Evolutionary conservation across 306 rosid species (phyloP).

Genomic region (Gynostemma pentaphyllum): DNA sequence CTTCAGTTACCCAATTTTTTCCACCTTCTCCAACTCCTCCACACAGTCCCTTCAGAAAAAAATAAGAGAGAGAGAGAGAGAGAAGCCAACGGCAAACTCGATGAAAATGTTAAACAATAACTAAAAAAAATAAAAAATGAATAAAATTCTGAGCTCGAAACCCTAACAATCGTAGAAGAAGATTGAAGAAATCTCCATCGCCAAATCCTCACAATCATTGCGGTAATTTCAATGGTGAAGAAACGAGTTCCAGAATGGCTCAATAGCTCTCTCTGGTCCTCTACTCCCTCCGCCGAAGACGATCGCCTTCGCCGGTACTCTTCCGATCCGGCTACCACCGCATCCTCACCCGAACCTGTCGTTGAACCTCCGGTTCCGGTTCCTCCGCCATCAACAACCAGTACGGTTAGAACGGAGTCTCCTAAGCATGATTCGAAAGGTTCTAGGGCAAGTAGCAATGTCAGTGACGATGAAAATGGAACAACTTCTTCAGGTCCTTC

Average conservation of each 20-base stretch:
- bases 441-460: constrained; percentile 14
- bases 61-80: not conserved
- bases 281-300: constrained; percentile 35
- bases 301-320: constrained; percentile 26
- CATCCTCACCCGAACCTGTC: constrained; percentile 11
- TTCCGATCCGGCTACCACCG: constrained; percentile 19
- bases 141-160: not conserved
- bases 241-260: constrained; percentile 97
- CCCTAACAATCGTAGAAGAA: constrained; percentile 4
- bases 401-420: constrained; percentile 21
- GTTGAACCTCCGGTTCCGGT: constrained; percentile 36
- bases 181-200: not conserved
- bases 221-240: constrained; percentile 39
- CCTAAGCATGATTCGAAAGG: constrained; percentile 28
- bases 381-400: constrained; percentile 33
- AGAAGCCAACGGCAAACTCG: not conserved
- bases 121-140: not conserved
- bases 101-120: constrained; percentile 5
- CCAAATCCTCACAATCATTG: not conserved
- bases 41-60: constrained; percentile 2
- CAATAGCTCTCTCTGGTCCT: constrained; percentile 87
- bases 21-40: constrained; percentile 13
- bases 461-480: constrained; percentile 15
- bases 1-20: not conserved
- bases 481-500: constrained; percentile 32